Percentiles rank a stretch among this genome's conserved stretches.
phyloP scores from a whole-genome alignment of 2,329 filamentous ascomycete species.

The Thielaviopsis ethacetica region DNA sequence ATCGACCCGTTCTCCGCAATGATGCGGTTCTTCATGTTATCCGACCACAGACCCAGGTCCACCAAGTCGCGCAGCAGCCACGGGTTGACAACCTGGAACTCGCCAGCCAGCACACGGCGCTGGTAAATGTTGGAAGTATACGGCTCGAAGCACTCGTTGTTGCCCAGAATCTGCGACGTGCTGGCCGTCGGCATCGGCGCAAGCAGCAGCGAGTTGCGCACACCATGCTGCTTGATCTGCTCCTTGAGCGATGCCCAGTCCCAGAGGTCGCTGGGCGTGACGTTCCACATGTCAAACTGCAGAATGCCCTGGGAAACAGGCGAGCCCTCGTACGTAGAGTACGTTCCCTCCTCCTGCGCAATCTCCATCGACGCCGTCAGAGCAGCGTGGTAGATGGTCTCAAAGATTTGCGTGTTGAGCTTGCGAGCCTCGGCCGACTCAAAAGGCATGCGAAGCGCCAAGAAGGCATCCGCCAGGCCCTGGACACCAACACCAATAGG shows the following conservation, averaged over 20 bases:
- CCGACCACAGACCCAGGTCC: constrained; percentile 94
- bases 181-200: constrained; percentile 97
- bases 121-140: constrained; percentile 99
- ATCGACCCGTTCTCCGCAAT: constrained; percentile 93
- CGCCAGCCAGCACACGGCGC: constrained; percentile 88
- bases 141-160: constrained; percentile 99
- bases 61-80: constrained; percentile 97
- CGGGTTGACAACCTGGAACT: constrained; percentile 99
- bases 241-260: constrained; percentile 84
- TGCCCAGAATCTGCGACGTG: constrained; percentile 93
- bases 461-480: constrained; percentile 93
- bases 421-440: constrained; percentile 87
- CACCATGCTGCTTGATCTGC: constrained; percentile 80
- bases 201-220: constrained; percentile 88
- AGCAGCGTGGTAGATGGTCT: constrained; percentile 96
- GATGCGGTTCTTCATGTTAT: constrained; percentile 99
- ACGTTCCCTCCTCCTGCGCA: constrained; percentile 68
- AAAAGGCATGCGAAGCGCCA: constrained; percentile 90
- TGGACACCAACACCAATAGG: constrained; percentile 95
- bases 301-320: constrained; percentile 90
- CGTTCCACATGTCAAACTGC: constrained; percentile 97
- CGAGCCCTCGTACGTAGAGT: constrained; percentile 82
- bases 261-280: constrained; percentile 87
- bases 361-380: constrained; percentile 78
- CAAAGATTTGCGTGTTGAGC: constrained; percentile 96